These are phyloP conservation scores for Pythium pyrilobum DNA, from an alignment of 352 stramenopile genomes.

Conservation along the genomic window DNA sequence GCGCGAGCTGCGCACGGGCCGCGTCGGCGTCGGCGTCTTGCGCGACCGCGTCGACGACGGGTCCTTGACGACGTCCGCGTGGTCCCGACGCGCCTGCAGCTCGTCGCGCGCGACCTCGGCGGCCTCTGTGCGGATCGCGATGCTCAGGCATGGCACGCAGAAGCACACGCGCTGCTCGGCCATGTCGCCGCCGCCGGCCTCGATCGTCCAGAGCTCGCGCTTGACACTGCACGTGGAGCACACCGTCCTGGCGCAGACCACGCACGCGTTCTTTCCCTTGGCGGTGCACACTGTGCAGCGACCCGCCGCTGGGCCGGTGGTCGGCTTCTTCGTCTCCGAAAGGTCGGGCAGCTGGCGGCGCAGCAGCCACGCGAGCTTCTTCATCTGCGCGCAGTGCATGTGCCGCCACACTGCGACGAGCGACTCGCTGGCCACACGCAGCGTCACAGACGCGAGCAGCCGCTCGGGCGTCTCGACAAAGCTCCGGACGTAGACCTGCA, in stretches of 20 bases:
- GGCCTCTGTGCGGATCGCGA: conserved; percentile 6
- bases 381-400: conserved; percentile 22
- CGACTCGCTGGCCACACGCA: conserved; percentile 11
- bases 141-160: conserved; percentile 16
- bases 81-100: conserved; percentile 2
- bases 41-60: conserved; percentile 2
- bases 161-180: conserved; percentile 5
- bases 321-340: background rate
- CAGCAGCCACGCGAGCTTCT: conserved; percentile 21
- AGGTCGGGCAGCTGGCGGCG: background rate
- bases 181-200: background rate
- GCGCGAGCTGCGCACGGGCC: background rate
- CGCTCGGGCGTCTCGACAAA: conserved; percentile 13
- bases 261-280: conserved; percentile 16
- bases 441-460: background rate
- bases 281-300: conserved; percentile 19
- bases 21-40: background rate
- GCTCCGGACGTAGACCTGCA: conserved; percentile 16
- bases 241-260: conserved; percentile 9
- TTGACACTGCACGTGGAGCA: conserved; percentile 17
- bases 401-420: conserved; percentile 16
- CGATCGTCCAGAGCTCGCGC: conserved; percentile 12
- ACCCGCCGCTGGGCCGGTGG: background rate
- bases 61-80: conserved; percentile 8
- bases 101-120: conserved; percentile 14